Percentiles rank a stretch among this genome's conserved stretches.
These are phyloP conservation scores for Combretum micranthum DNA, from an alignment of 345 rosid genomes.

Conservation along the genomic window DNA sequence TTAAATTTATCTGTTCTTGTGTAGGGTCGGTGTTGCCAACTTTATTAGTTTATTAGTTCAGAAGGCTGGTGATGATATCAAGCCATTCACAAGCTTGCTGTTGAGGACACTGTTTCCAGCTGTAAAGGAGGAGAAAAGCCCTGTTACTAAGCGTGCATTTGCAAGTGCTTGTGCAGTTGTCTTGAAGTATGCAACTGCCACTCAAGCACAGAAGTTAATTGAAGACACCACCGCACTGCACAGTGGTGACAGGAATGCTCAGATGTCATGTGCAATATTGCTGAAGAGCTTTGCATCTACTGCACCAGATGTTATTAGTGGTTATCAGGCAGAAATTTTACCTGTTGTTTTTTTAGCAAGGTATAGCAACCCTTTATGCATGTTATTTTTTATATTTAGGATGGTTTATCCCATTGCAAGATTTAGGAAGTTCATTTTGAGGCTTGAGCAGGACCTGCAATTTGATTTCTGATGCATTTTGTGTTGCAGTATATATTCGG, in stretches of 20 bases:
- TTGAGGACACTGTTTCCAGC: constrained; percentile 70
- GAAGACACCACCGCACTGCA: constrained; percentile 83
- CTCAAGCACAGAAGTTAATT: constrained; percentile 71
- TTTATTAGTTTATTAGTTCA: constrained; percentile 78
- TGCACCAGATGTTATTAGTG: constrained; percentile 71
- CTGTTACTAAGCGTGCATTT: constrained; percentile 81
- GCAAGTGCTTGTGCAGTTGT: constrained; percentile 77
- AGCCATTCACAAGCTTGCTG: constrained; percentile 63
- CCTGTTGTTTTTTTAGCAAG: constrained; percentile 89
- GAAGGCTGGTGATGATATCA: constrained; percentile 68
- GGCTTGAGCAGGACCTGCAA: too few species aligned
- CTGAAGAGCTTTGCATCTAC: constrained; percentile 68
- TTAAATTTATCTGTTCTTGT: neutral
- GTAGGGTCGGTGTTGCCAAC: constrained; percentile 94
- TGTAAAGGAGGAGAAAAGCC: constrained; percentile 75
- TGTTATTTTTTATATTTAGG: neutral
- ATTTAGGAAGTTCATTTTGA: neutral
- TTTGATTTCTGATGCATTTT: too few species aligned
- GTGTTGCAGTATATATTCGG: too few species aligned
- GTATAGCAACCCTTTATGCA: constrained; percentile 15
- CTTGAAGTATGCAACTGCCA: constrained; percentile 61
- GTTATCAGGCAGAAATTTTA: constrained; percentile 56
- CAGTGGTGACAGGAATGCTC: constrained; percentile 70
- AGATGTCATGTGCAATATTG: constrained; percentile 75
- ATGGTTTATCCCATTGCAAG: neutral